Conservation (phyloP, 352 stramenopile genomes). For the Phytopythium mirpurense region DNA sequence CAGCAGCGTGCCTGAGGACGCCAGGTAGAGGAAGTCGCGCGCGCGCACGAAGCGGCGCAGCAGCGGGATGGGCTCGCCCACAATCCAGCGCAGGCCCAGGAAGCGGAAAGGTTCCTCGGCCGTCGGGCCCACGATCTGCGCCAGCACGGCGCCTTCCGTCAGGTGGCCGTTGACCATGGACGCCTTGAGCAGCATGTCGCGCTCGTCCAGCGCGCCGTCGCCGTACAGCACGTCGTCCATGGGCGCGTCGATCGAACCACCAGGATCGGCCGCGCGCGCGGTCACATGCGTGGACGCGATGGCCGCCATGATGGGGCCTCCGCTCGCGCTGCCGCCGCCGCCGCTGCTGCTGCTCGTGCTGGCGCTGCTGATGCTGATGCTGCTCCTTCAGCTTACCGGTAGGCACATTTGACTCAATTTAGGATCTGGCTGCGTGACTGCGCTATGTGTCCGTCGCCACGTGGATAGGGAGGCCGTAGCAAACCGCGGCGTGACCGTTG, state of each 20-base stretch:
- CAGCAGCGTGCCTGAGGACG: constrained; percentile 10
- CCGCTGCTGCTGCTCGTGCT: constrained; percentile 4
- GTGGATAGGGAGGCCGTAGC: constrained; percentile 90
- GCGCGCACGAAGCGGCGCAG: constrained; percentile 27
- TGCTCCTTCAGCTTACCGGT: too few relatives aligned
- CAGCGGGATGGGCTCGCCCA: constrained; percentile 15
- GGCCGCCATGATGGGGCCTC: too few relatives aligned
- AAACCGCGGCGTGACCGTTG: constrained; percentile 94
- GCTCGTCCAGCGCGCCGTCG: constrained; percentile 20
- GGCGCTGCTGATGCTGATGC: not conserved
- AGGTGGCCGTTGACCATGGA: constrained; percentile 33
- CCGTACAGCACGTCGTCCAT: constrained; percentile 46
- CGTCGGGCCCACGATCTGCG: constrained; percentile 24
- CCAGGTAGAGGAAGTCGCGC: constrained; percentile 6
- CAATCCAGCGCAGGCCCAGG: constrained; percentile 33
- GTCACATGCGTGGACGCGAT: constrained; percentile 22
- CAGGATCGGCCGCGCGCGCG: constrained; percentile 22
- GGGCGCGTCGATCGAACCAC: constrained; percentile 41
- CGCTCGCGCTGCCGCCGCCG: too few relatives aligned
- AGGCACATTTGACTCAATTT: too few relatives aligned
- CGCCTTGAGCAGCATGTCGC: constrained; percentile 22
- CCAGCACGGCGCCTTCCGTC: constrained; percentile 25
- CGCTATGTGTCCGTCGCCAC: constrained; percentile 10
- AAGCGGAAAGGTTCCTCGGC: constrained; percentile 41
- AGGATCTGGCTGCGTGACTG: too few relatives aligned